These are phyloP conservation scores for Chrysosporium keratinophilum DNA, from an alignment of 2,329 filamentous ascomycete species.

Conservation along the genomic window DNA sequence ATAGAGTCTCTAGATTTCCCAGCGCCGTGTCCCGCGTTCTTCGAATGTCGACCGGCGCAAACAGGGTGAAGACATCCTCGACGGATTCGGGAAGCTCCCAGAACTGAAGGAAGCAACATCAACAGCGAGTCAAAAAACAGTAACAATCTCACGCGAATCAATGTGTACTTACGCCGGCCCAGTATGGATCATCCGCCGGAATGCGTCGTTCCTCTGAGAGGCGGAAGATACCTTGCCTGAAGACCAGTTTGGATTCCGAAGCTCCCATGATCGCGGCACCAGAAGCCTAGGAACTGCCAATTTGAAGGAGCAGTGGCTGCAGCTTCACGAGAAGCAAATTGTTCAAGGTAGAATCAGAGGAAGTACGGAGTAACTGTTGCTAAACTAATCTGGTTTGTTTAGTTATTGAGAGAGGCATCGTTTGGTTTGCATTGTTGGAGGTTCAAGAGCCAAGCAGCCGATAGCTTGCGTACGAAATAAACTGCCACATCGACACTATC, in stretches of 20 bases:
- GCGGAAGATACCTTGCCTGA: constrained; percentile 96
- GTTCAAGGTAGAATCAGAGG: background rate
- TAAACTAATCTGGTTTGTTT: background rate
- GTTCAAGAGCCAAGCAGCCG: background rate
- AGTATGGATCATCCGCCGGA: constrained; percentile 78
- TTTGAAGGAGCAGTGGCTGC: background rate
- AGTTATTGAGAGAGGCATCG: background rate
- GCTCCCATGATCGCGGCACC: constrained; percentile 62
- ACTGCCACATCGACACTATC: constrained; percentile 3
- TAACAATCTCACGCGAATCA: background rate
- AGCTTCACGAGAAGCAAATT: background rate
- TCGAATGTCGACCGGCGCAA: constrained; percentile 78
- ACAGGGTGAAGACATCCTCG: constrained; percentile 94
- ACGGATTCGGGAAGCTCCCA: constrained; percentile 94
- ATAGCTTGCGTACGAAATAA: constrained; percentile 4
- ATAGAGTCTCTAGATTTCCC: constrained; percentile 79
- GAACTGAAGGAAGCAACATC: constrained; percentile 50
- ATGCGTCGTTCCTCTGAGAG: constrained; percentile 88
- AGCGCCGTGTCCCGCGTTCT: constrained; percentile 75
- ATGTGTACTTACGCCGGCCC: constrained; percentile 62
- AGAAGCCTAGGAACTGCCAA: background rate
- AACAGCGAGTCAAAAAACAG: background rate
- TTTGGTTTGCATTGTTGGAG: background rate
- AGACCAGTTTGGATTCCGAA: constrained; percentile 96
- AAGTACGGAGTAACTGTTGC: background rate